Conservation (phyloP, 768 basidiomycete species). For the Mycena chlorophos region DNA sequence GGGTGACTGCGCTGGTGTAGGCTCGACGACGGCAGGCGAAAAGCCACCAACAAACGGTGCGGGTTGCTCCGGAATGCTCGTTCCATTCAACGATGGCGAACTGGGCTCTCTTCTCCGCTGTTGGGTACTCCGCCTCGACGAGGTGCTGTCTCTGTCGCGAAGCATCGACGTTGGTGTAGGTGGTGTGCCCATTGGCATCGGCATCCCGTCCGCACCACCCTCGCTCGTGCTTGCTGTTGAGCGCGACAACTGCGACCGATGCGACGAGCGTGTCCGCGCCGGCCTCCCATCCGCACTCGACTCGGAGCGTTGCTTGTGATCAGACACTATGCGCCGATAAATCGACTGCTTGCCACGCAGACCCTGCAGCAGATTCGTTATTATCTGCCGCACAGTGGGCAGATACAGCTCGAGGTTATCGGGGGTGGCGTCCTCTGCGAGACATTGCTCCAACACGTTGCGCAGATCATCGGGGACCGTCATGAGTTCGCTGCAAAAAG, state of each 20-base stretch:
- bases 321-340: slow-evolving; percentile 75
- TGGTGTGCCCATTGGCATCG: slow-evolving; percentile 15
- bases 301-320: slow-evolving; percentile 56
- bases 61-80: slow-evolving; percentile 36
- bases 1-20: slow-evolving; percentile 1
- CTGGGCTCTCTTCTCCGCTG: slow-evolving; percentile 38
- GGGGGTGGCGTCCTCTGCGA: slow-evolving; percentile 85
- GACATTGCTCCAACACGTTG: slow-evolving; percentile 82
- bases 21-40: slow-evolving; percentile 33
- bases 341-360: slow-evolving; percentile 89
- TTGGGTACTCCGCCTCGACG: slow-evolving; percentile 43
- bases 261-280: slow-evolving; percentile 41
- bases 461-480: slow-evolving; percentile 88
- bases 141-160: slow-evolving; percentile 39
- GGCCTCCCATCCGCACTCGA: slow-evolving; percentile 51
- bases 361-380: slow-evolving; percentile 89
- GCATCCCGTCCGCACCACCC: too few relatives aligned
- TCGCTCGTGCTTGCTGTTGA: slow-evolving; percentile 24
- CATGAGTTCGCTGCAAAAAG: slow-evolving; percentile 70
- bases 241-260: slow-evolving; percentile 52
- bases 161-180: slow-evolving; percentile 14
- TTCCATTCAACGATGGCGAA: slow-evolving; percentile 23
- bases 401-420: slow-evolving; percentile 88
- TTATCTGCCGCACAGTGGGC: slow-evolving; percentile 87
- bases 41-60: slow-evolving; percentile 59